Evolutionary conservation across 108 stramenopile genomes (phyloP), one percentile per base, ranked within the genome.

Genomic region (Skeletonema tropicum): DNA sequence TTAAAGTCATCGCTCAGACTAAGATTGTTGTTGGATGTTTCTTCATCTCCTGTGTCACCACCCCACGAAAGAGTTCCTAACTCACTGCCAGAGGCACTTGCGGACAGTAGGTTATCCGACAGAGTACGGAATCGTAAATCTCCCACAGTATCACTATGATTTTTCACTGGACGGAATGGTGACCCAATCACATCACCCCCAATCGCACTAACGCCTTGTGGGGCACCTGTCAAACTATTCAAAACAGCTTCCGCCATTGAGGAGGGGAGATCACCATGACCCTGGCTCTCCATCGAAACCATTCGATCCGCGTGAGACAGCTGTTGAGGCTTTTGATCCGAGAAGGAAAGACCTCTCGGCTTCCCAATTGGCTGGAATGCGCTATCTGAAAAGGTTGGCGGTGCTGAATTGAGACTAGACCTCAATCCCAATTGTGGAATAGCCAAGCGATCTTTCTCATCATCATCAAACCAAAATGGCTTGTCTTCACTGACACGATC

Each of bases 401-500:
- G 35, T 9, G 13, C 30, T 19, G 15, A 19, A 30, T 62, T 11
- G 46, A 73, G 35, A 41, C 69, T 29, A 30, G 74, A 64, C 14
- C 74, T 70, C 38, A 75, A 45, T 11, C 74, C 75, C 60, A 82
- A 61, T 21, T 74, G 80, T 8, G 80, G 74, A 35, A 82, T 71
- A 10, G 70, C 65, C 70, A 82, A 42, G 12, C 48, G 55, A 13
- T 71, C 52, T 32, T 62, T 82, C 15, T 82, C 74, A 8, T 80
- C 61, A 6, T 49, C 49, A 9, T 57, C 70, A 41, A 66, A 68
- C 25, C 75, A 64, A 58, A 61, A 59, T 13, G 71, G 83, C 4
- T 55, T 73, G 42, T 85, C 78, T 62, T 88, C 87, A 36, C 77
- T 75, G 30, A 86, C 39, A 8, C 78, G 79, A 14, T 83, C 79